Conservation (phyloP, 179 eudicot genomes). For the Beta macrorhiza region DNA sequence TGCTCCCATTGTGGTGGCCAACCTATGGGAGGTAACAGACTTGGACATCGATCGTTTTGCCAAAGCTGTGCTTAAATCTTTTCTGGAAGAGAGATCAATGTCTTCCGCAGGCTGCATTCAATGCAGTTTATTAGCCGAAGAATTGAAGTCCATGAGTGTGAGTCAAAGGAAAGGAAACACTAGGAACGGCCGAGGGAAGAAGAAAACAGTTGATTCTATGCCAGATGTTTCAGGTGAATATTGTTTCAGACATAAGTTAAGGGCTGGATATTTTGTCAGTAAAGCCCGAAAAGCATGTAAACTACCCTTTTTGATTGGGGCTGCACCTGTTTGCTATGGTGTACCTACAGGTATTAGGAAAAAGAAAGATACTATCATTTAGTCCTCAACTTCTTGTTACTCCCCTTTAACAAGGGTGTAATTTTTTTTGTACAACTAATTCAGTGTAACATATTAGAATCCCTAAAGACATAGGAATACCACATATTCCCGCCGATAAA, state of each 20-base stretch:
- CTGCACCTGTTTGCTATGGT: slow-evolving; percentile 96
- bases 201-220: slow-evolving; percentile 28
- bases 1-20: slow-evolving; percentile 84
- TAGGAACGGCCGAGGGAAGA: slow-evolving; percentile 45
- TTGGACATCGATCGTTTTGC: slow-evolving; percentile 91
- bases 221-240: slow-evolving; percentile 22
- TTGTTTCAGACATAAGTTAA: slow-evolving; percentile 61
- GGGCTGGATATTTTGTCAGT: slow-evolving; percentile 73
- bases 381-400: background rate
- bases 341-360: slow-evolving; percentile 80
- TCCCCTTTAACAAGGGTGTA: background rate
- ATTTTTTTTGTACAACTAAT: background rate
- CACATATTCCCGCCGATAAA: background rate
- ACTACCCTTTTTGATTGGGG: slow-evolving; percentile 76
- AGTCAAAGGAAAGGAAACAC: slow-evolving; percentile 38
- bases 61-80: slow-evolving; percentile 68
- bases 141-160: slow-evolving; percentile 47
- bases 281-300: slow-evolving; percentile 77
- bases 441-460: background rate
- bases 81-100: slow-evolving; percentile 66
- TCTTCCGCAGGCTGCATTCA: slow-evolving; percentile 49
- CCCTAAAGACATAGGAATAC: background rate
- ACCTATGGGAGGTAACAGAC: slow-evolving; percentile 96
- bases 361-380: slow-evolving; percentile 36
- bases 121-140: slow-evolving; percentile 55